Evolutionary conservation across 352 stramenopile species (phyloP).

Genomic region (Phytopythium helicoides): DNA sequence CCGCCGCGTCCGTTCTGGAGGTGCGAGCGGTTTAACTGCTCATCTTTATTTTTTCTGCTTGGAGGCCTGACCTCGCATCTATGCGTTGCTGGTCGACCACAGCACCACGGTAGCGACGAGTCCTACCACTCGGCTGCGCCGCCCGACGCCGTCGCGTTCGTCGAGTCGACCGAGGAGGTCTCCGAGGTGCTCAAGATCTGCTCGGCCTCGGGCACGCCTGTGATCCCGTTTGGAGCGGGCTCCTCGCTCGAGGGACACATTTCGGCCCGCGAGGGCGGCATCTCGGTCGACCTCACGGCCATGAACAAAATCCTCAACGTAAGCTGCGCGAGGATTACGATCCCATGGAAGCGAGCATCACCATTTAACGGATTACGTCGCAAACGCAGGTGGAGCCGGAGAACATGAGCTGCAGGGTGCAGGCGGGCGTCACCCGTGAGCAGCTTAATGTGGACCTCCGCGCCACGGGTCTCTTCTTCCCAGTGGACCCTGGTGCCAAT

Average conservation of each 20-base stretch:
- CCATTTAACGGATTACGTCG: neutral
- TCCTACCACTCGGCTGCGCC: constrained; percentile 83
- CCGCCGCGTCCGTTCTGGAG: constrained; percentile 53
- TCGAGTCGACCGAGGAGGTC: constrained; percentile 86
- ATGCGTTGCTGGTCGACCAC: constrained; percentile 2
- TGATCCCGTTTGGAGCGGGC: constrained; percentile 94
- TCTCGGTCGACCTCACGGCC: constrained; percentile 89
- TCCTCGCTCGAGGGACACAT: constrained; percentile 96
- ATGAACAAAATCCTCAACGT: constrained; percentile 72
- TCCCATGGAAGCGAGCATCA: neutral
- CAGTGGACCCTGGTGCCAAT: constrained; percentile 96
- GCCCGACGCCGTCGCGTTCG: constrained; percentile 85
- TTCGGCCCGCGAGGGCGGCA: constrained; percentile 75
- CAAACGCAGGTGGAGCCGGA: constrained; percentile 37
- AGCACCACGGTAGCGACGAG: constrained; percentile 88
- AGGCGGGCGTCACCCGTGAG: constrained; percentile 92
- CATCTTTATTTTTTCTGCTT: neutral
- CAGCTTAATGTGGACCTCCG: constrained; percentile 87
- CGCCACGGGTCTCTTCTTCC: constrained; percentile 91
- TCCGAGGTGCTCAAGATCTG: constrained; percentile 89
- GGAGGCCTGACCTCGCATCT: too few species aligned
- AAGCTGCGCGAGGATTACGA: neutral
- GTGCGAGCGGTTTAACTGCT: constrained; percentile 15
- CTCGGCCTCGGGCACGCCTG: constrained; percentile 63
- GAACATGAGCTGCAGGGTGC: constrained; percentile 89